phyloP scores from a whole-genome alignment of 768 basidiomycete species.

The Paxillus involutus region DNA sequence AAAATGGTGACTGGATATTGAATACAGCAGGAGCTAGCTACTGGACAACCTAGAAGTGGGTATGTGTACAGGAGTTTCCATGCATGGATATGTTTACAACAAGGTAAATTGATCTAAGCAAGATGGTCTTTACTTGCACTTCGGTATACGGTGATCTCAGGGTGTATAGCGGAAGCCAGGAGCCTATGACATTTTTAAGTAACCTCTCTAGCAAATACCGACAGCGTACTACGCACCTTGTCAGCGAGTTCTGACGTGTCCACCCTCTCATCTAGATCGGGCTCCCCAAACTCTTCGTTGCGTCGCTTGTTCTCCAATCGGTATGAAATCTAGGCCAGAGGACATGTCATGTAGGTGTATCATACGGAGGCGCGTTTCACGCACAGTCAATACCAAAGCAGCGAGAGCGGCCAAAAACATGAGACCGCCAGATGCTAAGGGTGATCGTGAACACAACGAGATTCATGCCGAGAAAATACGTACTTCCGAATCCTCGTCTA shows the following conservation, averaged over 20 bases:
- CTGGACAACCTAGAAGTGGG: not conserved
- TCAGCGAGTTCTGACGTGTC: constrained; percentile 69
- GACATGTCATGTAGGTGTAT: not conserved
- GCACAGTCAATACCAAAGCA: constrained; percentile 20
- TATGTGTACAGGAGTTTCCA: not conserved
- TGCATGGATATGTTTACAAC: not conserved
- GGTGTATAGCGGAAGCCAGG: constrained; percentile 59
- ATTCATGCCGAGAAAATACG: not conserved
- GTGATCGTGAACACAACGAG: not conserved
- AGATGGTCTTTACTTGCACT: not conserved
- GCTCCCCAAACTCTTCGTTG: constrained; percentile 52
- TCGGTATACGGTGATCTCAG: constrained; percentile 9
- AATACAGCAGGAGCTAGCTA: too few species aligned
- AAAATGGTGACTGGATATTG: too few species aligned
- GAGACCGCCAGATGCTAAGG: constrained; percentile 19
- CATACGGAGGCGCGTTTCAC: not conserved
- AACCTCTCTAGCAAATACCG: not conserved
- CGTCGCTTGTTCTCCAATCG: constrained; percentile 59
- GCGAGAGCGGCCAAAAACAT: constrained; percentile 22
- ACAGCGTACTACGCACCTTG: constrained; percentile 38
- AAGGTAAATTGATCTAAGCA: not conserved
- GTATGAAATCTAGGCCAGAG: constrained; percentile 51
- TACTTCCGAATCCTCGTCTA: constrained; percentile 22
- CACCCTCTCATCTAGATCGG: constrained; percentile 45
- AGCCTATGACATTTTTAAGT: constrained; percentile 37